Base-by-base conservation (phyloP, 192 early-diverging fungal genomes). In the Rhizophlyctis rosea region DNA sequence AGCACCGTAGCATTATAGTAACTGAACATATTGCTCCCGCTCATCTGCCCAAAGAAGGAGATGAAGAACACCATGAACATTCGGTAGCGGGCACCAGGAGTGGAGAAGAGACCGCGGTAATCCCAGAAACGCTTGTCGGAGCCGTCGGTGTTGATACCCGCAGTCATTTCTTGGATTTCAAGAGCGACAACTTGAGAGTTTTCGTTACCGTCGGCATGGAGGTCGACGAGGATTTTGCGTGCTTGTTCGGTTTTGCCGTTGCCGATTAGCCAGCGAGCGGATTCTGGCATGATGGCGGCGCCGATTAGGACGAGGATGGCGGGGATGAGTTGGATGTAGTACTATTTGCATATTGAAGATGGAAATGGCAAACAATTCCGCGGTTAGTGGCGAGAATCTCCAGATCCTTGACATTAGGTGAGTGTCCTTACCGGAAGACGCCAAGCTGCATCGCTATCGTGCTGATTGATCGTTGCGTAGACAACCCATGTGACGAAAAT, bases 221-320 rank as follows among this genome's bases (percentile, higher is more conserved):
- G 71, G 33, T 87, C 74, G 14, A 86, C 86, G 32, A 94, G 73
- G 3, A 88, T 80, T 23, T 59, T 18, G 23, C 81, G 76, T 1
- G 86, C 87, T 65, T 94, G 86, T 31, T 91, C 91, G 31, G 67
- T 55, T 23, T 81, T 82, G 50, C 80, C 86, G 36, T 87, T 58
- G 64, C 80, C 78, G 33, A 90, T 76, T 50, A 94, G 81, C 90
- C 91, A 94, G 72, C 92, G 88, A 5, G 92, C 90, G 4, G 92
- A 92, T 65, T 78, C 85, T 31, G 86, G 84, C 47, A 87, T 73
- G 74, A 85, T 79, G 9, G 75, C 72, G 58, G 76, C 39, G 39
- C 78, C 73, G 61, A 79, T 64, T 30, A 84, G 68, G 47, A 81
- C 78, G 18, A 86, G 35, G 0, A 57, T 71, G 1, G 82, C 75